Evolutionary conservation across 2,329 filamentous ascomycete genomes (phyloP), one percentile per base, ranked within the genome.

Genomic region (Sporothrix protearum): DNA sequence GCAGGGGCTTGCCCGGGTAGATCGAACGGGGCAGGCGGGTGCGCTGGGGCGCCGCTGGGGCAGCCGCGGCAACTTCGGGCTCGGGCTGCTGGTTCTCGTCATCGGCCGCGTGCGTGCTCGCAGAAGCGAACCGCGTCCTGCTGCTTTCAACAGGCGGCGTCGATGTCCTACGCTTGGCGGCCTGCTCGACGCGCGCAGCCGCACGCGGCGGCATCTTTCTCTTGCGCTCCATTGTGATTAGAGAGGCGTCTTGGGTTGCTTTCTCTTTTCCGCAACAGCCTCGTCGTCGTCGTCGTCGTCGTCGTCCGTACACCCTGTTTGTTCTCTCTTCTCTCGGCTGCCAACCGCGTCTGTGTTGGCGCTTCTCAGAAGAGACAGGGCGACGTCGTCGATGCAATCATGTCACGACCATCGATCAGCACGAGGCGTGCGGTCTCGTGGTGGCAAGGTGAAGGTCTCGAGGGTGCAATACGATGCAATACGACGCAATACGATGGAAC

Each of bases 1-100:
- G 92, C 42, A 95, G 81, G 19, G 91, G 89, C 76, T 91, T 88
- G 66, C 89, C 89, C 1, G 90, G 81, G 75, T 86, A 82, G 47
- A 94, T 81, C 61, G 87, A 88, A 73, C 84, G 88, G 33, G 91
- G 91, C 70, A 94, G 77, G 71, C 81, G 81, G 74, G 80, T 80
- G 75, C 81, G 81, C 75, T 80, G 80, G 75, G 75, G 51, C 51
- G 61, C 77, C 51, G 61, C 77, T 55, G 80, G 80, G 59, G 79
- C 61, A 10, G 64, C 59, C 1, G 49, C 57, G 42, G 42, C 14
- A 0, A 19, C 49, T 14, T 59, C 59, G 3, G 63, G 53, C 22
- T 61, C 66, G 9, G 51, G 80, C 55, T 79, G 73, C 74, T 55
- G 77, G 30, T 78, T 77, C 12, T 82, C 80, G 39, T 75, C 73